These are phyloP conservation scores for Tricladium varicosporioides DNA, from an alignment of 2,329 filamentous ascomycete species.

Conservation along the genomic window DNA sequence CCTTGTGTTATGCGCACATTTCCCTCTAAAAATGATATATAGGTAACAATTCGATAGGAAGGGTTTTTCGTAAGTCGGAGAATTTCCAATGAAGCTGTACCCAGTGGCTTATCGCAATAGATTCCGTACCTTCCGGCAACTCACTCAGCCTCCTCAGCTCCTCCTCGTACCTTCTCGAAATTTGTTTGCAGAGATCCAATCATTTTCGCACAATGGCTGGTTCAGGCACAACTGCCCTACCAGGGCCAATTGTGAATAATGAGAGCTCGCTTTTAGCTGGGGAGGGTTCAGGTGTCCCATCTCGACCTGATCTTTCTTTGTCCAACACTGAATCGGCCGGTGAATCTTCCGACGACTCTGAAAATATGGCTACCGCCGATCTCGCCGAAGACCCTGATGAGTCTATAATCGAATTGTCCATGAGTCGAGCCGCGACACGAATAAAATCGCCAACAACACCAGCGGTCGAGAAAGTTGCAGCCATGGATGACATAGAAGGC, in stretches of 20 bases:
- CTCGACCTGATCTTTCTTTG: background rate
- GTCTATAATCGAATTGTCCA: slow-evolving; percentile 57
- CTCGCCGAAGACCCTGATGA: slow-evolving; percentile 51
- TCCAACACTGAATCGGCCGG: slow-evolving; percentile 12
- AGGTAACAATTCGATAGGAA: background rate
- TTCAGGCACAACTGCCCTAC: background rate
- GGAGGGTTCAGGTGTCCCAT: background rate
- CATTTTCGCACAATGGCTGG: background rate
- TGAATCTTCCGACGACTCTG: slow-evolving; percentile 21
- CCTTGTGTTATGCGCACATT: background rate
- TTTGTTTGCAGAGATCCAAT: slow-evolving; percentile 5
- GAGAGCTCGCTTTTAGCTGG: background rate
- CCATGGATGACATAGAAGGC: slow-evolving; percentile 50
- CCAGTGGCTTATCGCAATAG: background rate
- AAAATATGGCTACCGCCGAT: slow-evolving; percentile 22
- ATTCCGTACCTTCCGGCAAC: slow-evolving; percentile 6
- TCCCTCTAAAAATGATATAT: background rate
- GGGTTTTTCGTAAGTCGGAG: background rate
- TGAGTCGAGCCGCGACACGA: slow-evolving; percentile 55
- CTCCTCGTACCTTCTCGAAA: background rate
- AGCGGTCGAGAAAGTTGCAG: slow-evolving; percentile 56
- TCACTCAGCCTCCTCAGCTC: background rate
- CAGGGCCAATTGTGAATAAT: background rate
- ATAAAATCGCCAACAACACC: slow-evolving; percentile 54
- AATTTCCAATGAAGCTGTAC: background rate